Evolutionary conservation across 352 stramenopile genomes (phyloP).

Genomic region (Pythium angustatum): DNA sequence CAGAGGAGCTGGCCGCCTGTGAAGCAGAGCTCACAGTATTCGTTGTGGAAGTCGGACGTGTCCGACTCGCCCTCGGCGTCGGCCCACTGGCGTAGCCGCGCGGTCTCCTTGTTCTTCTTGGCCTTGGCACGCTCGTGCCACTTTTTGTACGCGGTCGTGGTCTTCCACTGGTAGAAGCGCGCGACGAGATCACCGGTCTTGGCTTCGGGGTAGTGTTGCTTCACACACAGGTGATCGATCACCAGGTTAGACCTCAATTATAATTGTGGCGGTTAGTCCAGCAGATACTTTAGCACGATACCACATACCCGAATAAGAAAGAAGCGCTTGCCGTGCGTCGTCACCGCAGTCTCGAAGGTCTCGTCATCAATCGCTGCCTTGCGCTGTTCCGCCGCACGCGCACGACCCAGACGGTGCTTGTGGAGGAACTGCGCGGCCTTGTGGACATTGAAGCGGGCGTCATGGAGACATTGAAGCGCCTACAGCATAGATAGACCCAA

Average conservation of each 20-base stretch:
- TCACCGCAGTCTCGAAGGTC: conserved; percentile 45
- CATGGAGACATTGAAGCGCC: conserved; percentile 64
- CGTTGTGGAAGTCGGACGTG: conserved; percentile 54
- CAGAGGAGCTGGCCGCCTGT: conserved; percentile 65
- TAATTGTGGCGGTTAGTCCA: conserved; percentile 9
- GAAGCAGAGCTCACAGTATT: conserved; percentile 64
- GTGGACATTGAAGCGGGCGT: conserved; percentile 49
- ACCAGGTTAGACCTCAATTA: not conserved
- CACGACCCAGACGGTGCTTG: conserved; percentile 32
- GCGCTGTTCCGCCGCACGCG: conserved; percentile 28
- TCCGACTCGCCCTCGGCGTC: conserved; percentile 40
- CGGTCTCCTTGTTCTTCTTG: conserved; percentile 48
- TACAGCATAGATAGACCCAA: no score
- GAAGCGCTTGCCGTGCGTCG: conserved; percentile 61
- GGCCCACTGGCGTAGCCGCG: conserved; percentile 44
- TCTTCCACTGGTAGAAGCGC: conserved; percentile 75
- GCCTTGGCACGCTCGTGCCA: conserved; percentile 45
- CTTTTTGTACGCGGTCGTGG: conserved; percentile 45
- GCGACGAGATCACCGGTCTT: conserved; percentile 51
- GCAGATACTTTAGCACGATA: not conserved
- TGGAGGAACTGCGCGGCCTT: conserved; percentile 45
- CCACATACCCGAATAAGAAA: conserved; percentile 55
- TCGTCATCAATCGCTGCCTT: conserved; percentile 37
- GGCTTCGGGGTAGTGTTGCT: conserved; percentile 47
- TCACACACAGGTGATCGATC: no score